Evolutionary conservation across 2,329 filamentous ascomycete genomes (phyloP).

Genomic region (Rutstroemia sp.): DNA sequence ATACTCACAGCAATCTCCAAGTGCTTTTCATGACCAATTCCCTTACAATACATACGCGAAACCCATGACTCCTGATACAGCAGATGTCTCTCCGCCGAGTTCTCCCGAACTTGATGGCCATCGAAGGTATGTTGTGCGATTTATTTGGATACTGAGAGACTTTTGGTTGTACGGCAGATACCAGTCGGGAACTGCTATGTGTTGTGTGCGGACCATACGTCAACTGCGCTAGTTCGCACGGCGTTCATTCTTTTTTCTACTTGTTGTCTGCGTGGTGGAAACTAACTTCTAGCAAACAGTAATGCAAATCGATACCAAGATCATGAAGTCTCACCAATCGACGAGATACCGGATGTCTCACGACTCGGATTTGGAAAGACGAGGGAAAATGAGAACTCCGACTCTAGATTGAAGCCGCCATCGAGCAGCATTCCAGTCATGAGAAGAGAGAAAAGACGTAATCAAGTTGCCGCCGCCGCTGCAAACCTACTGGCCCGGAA

Average conservation of each 20-base stretch:
- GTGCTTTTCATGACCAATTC: constrained; percentile 17
- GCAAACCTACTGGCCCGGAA: constrained; percentile 22
- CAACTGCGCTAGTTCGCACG: too few species aligned
- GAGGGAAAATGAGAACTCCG: background rate
- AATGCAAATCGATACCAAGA: constrained; percentile 15
- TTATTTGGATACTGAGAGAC: background rate
- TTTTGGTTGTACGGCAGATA: background rate
- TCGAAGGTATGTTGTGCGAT: constrained; percentile 22
- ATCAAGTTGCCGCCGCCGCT: constrained; percentile 22
- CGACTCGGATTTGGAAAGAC: constrained; percentile 13
- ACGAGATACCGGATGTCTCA: constrained; percentile 27
- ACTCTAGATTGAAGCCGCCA: constrained; percentile 11
- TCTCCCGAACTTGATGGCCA: constrained; percentile 30
- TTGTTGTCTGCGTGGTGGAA: background rate
- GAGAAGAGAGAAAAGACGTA: constrained; percentile 26
- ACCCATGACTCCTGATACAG: constrained; percentile 26
- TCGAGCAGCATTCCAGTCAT: constrained; percentile 28
- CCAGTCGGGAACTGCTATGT: background rate
- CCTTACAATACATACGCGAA: constrained; percentile 20
- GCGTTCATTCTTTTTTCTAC: background rate
- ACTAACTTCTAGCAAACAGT: constrained; percentile 11
- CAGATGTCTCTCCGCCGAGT: constrained; percentile 37
- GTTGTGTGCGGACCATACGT: background rate
- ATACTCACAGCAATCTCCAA: constrained; percentile 50
- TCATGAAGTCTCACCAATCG: constrained; percentile 36